These are phyloP conservation scores for Mariannaea elegans DNA, from an alignment of 2,329 filamentous ascomycete genomes.

Conservation along the genomic window DNA sequence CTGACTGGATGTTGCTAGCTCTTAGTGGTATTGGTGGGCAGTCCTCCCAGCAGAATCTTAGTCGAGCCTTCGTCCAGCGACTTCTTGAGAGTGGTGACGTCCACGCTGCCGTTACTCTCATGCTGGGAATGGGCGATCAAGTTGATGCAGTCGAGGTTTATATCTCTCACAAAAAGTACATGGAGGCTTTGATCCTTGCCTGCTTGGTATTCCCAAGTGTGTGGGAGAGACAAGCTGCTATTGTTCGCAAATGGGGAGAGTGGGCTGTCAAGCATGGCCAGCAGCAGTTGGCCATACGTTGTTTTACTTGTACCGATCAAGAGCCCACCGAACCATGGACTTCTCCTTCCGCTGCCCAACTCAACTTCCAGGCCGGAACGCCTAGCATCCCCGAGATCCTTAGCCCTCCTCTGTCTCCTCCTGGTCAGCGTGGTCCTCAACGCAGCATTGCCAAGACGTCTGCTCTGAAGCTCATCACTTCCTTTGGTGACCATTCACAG, in stretches of 20 bases:
- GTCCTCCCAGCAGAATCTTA: constrained; percentile 86
- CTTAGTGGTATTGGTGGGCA: constrained; percentile 83
- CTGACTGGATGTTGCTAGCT: constrained; percentile 97
- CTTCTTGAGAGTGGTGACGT: constrained; percentile 89
- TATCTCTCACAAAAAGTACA: constrained; percentile 86
- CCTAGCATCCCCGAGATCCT: constrained; percentile 68
- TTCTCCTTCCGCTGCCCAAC: constrained; percentile 77
- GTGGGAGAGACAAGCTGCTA: constrained; percentile 88
- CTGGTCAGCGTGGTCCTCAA: constrained; percentile 68
- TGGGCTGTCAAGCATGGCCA: constrained; percentile 87
- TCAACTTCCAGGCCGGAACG: constrained; percentile 63
- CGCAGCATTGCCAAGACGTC: constrained; percentile 79
- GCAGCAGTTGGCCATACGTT: constrained; percentile 89
- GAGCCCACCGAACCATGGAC: constrained; percentile 89
- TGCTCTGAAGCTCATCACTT: constrained; percentile 89
- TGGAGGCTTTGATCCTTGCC: constrained; percentile 91
- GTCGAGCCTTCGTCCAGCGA: constrained; percentile 88
- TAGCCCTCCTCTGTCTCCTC: constrained; percentile 79
- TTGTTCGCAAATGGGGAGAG: constrained; percentile 95
- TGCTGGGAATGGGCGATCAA: constrained; percentile 90
- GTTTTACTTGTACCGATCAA: constrained; percentile 88
- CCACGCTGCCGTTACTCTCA: constrained; percentile 90
- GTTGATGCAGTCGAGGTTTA: constrained; percentile 98
- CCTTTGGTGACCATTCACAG: constrained; percentile 73
- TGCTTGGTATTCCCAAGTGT: constrained; percentile 84